These are phyloP conservation scores for Edaphochlamys debaryana DNA, from an alignment of 139 green algal species.

Conservation along the genomic window DNA sequence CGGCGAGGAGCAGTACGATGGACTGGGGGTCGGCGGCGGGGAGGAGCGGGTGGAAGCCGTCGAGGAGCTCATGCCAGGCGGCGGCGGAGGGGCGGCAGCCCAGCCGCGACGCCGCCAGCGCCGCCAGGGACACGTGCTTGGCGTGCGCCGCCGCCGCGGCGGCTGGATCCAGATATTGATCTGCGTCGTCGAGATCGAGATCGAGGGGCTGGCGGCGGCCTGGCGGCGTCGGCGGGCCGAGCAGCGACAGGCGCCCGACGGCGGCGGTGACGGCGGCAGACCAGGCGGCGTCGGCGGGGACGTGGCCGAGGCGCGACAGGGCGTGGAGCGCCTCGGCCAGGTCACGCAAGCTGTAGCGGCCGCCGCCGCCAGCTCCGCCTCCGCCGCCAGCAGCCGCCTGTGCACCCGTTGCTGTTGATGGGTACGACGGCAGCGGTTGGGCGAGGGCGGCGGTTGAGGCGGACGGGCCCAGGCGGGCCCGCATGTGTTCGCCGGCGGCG, in stretches of 20 bases:
- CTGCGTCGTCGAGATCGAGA: too few relatives aligned
- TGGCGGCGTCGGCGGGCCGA: too few relatives aligned
- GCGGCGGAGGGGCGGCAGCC: slow-evolving; percentile 1
- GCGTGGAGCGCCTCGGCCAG: too few relatives aligned
- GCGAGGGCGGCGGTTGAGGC: background rate
- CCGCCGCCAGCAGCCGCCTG: too few relatives aligned
- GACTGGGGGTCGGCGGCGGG: background rate
- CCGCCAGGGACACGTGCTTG: background rate
- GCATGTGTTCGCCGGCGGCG: background rate
- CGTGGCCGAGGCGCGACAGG: too few relatives aligned
- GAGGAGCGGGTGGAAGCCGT: slow-evolving; percentile 5
- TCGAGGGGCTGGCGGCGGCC: too few relatives aligned
- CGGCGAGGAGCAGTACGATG: slow-evolving; percentile 6
- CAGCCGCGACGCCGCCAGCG: background rate
- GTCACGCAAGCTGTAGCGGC: too few relatives aligned
- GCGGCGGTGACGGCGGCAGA: too few relatives aligned
- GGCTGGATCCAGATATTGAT: too few relatives aligned
- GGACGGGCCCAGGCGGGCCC: background rate
- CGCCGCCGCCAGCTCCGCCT: too few relatives aligned
- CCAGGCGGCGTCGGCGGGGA: too few relatives aligned
- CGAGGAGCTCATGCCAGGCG: background rate
- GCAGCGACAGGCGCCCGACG: too few relatives aligned
- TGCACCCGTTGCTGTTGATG: background rate
- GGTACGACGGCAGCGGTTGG: background rate
- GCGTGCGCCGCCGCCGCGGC: background rate